Percentiles rank a stretch among this genome's conserved stretches.
These are phyloP conservation scores for Larix sibirica DNA, from an alignment of 83 land plant species.

Conservation along the genomic window DNA sequence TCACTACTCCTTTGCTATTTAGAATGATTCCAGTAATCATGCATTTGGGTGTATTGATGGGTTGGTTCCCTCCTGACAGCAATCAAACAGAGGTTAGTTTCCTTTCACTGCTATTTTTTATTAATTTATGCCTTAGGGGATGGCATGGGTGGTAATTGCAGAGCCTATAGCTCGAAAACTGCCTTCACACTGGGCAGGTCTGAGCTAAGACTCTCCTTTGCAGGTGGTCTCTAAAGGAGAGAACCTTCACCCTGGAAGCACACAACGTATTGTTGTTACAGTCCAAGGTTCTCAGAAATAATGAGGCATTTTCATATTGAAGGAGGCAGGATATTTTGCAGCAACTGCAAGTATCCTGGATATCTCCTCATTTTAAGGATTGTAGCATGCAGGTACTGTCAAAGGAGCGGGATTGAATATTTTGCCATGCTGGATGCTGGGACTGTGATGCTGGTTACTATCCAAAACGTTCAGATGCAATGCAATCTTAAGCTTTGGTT, in stretches of 20 bases:
- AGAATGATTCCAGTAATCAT: no score
- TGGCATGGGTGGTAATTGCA: no score
- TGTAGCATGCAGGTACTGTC: conserved; percentile 15
- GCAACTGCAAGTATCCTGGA: conserved; percentile 11
- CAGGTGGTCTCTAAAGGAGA: no score
- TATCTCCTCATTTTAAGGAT: conserved; percentile 10
- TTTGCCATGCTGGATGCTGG: neutral
- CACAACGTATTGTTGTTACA: conserved; percentile 36
- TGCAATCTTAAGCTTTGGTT: conserved; percentile 1
- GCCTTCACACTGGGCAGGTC: no score
- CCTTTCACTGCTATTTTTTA: neutral
- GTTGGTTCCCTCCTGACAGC: no score
- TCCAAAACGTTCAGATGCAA: neutral
- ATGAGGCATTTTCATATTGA: neutral
- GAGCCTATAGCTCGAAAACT: no score
- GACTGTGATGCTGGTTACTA: conserved; percentile 11
- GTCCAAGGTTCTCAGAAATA: no score
- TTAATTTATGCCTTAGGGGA: no score
- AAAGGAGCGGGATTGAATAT: conserved; percentile 14
- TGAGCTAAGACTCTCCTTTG: no score
- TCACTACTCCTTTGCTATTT: no score
- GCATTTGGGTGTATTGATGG: no score
- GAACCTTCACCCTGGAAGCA: conserved; percentile 33
- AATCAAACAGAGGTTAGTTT: conserved; percentile 43
- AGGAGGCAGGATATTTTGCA: conserved; percentile 17